Conservation (phyloP, 176 grass and related monocot genomes). For the Carex parvula region DNA sequence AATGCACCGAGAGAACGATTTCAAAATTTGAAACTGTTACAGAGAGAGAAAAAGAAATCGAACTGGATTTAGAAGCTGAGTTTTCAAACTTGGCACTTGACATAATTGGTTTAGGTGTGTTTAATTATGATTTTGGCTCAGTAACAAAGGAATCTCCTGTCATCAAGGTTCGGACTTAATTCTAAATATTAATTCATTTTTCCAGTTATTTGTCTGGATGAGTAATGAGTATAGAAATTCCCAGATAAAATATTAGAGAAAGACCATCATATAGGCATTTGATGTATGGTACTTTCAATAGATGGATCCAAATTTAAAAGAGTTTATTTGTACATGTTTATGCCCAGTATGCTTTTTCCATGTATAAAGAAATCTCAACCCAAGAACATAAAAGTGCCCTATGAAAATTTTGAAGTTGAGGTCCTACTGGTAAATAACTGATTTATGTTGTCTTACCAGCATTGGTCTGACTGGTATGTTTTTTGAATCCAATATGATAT, state of each 20-base stretch:
- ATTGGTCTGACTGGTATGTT: background rate
- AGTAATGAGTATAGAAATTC: background rate
- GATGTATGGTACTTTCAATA: background rate
- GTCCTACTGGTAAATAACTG: background rate
- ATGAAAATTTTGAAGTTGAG: background rate
- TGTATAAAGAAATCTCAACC: background rate
- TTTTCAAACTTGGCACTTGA: constrained; percentile 98
- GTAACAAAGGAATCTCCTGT: constrained; percentile 97
- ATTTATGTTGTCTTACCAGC: background rate
- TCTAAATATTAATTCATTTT: constrained; percentile 13
- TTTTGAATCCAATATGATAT: background rate
- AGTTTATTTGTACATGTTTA: background rate
- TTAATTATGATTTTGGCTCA: constrained; percentile 96
- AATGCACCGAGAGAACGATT: constrained; percentile 84
- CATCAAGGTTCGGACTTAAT: constrained; percentile 60
- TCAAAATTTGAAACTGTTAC: constrained; percentile 64
- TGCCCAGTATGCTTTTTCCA: background rate
- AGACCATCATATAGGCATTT: background rate
- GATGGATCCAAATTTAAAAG: background rate
- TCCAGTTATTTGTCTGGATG: constrained; percentile 23
- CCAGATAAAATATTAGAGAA: background rate
- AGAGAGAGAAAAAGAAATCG: constrained; percentile 45
- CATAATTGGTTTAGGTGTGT: constrained; percentile 92
- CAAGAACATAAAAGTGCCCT: background rate
- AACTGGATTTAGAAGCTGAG: constrained; percentile 87